These are phyloP conservation scores for Stellera chamaejasme DNA, from an alignment of 345 rosid genomes.

Conservation along the genomic window DNA sequence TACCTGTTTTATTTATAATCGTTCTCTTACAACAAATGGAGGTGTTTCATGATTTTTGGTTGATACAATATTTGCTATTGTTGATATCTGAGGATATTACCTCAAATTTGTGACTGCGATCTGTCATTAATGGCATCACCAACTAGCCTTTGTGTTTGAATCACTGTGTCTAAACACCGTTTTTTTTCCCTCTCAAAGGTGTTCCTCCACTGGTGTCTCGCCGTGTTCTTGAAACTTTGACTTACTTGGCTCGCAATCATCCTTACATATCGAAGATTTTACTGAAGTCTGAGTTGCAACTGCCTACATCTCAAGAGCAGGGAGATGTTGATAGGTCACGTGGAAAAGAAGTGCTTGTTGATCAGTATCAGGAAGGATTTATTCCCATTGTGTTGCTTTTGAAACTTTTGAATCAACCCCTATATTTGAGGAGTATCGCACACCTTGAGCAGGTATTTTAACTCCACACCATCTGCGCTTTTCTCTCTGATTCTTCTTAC, in stretches of 20 bases:
- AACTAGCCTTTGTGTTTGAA: neutral
- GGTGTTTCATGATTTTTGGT: too few species aligned
- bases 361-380: constrained; percentile 40
- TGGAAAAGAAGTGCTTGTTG: constrained; percentile 65
- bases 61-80: too few species aligned
- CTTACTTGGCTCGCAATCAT: constrained; percentile 84
- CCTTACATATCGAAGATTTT: constrained; percentile 68
- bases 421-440: constrained; percentile 85
- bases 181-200: constrained; percentile 36
- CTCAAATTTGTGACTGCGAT: too few species aligned
- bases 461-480: neutral
- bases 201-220: constrained; percentile 91
- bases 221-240: constrained; percentile 81
- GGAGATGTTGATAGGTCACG: constrained; percentile 34
- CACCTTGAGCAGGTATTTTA: constrained; percentile 87
- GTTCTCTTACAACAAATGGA: too few species aligned
- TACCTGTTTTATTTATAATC: neutral
- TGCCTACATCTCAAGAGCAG: constrained; percentile 29
- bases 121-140: too few species aligned
- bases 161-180: neutral
- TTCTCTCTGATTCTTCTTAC: too few species aligned
- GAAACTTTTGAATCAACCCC: constrained; percentile 87
- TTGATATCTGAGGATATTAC: too few species aligned
- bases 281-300: constrained; percentile 57
- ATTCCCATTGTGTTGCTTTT: constrained; percentile 67